Evolutionary conservation across 208 protist species (phyloP).

Genomic region (Leishmania tarentolae): DNA sequence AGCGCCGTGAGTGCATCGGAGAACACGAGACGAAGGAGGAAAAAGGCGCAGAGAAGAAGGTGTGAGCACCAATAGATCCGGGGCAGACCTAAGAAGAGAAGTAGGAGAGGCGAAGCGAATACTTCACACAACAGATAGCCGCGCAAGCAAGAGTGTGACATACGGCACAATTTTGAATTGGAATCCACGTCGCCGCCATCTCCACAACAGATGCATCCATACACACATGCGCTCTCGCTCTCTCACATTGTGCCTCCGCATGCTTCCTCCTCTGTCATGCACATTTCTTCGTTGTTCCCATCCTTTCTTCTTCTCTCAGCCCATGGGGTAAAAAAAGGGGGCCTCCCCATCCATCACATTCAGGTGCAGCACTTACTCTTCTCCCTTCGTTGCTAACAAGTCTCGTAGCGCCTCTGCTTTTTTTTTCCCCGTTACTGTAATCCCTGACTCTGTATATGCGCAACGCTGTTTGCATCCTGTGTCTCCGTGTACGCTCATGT

Average conservation of each 20-base stretch:
- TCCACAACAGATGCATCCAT: neutral
- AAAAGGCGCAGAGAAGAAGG: neutral
- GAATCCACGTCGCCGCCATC: neutral
- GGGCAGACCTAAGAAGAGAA: neutral
- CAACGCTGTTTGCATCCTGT: neutral
- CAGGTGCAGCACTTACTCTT: neutral
- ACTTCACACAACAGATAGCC: neutral
- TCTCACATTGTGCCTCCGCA: neutral
- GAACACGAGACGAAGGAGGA: neutral
- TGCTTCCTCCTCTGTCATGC: neutral
- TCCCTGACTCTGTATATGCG: neutral
- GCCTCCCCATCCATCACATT: neutral
- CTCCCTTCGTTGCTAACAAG: neutral
- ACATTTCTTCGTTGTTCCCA: neutral
- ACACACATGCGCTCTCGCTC: neutral
- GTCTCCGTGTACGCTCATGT: neutral
- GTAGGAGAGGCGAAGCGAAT: neutral
- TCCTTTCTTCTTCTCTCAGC: neutral
- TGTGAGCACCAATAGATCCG: neutral
- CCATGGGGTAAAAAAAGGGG: neutral
- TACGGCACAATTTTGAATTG: no score
- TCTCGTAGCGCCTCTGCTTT: neutral
- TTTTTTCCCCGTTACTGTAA: neutral
- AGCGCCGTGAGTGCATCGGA: conserved; percentile 6
- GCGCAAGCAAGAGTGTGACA: neutral